phyloP scores from a whole-genome alignment of 2,329 filamentous ascomycete species.

The Domatiomyces catenatus region DNA sequence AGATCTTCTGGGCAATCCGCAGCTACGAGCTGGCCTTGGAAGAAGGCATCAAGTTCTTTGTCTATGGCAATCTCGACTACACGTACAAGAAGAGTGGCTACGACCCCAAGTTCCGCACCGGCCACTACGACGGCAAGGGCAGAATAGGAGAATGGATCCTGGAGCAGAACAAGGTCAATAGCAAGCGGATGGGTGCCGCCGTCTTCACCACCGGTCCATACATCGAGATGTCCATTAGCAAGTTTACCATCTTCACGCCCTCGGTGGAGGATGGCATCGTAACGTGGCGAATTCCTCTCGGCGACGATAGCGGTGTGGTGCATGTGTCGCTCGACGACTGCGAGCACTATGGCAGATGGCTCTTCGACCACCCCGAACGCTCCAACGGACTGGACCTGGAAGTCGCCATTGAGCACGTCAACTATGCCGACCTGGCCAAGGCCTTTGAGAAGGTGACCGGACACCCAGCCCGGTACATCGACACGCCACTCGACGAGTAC shows the following conservation, averaged over 20 bases:
- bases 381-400: conserved; percentile 33
- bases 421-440: conserved; percentile 26
- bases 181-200: conserved; percentile 12
- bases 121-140: conserved; percentile 37
- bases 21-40: conserved; percentile 24
- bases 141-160: conserved; percentile 33
- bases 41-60: conserved; percentile 27
- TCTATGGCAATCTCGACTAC: conserved; percentile 38
- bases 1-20: conserved; percentile 33
- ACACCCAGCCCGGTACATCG: conserved; percentile 27
- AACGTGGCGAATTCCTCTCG: conserved; percentile 30
- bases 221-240: conserved; percentile 18
- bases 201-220: conserved; percentile 18
- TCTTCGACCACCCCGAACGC: conserved; percentile 32
- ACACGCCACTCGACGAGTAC: conserved; percentile 25
- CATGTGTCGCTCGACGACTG: conserved; percentile 35
- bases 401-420: conserved; percentile 29
- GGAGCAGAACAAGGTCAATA: conserved; percentile 25
- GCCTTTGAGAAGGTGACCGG: conserved; percentile 33
- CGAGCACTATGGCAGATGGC: conserved; percentile 33
- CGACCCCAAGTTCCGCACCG: conserved; percentile 30
- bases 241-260: conserved; percentile 27
- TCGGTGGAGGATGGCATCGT: conserved; percentile 27
- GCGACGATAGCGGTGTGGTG: conserved; percentile 22
- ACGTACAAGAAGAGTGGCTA: conserved; percentile 34